phyloP scores from a whole-genome alignment of 2,329 filamentous ascomycete genomes.

The Furcasterigmium furcatum region DNA sequence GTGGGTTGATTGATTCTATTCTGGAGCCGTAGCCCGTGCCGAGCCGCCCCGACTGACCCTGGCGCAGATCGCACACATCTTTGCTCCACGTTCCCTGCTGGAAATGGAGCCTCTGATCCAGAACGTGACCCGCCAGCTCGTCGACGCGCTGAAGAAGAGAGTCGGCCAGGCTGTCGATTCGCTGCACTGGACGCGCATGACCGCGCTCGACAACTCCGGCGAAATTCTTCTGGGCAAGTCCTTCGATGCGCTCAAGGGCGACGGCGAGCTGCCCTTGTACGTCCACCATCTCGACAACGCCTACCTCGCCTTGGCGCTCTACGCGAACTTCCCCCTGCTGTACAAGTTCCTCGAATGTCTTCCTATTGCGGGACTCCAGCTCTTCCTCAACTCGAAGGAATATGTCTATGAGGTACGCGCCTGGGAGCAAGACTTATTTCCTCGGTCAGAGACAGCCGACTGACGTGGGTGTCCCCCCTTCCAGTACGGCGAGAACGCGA shows the following conservation, averaged over 20 bases:
- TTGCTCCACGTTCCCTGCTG: conserved; percentile 6
- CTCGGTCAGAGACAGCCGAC: background rate
- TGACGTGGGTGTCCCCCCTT: too few species aligned
- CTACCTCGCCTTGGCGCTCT: conserved; percentile 5
- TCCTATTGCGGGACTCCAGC: conserved; percentile 8
- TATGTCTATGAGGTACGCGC: conserved; percentile 8
- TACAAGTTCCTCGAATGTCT: conserved; percentile 4
- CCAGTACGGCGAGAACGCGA: conserved; percentile 11
- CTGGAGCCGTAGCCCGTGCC: background rate
- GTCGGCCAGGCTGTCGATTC: conserved; percentile 7
- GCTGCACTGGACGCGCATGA: conserved; percentile 14
- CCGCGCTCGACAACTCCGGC: conserved; percentile 10
- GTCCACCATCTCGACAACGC: conserved; percentile 12
- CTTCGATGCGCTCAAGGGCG: conserved; percentile 8
- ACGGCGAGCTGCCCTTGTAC: conserved; percentile 8
- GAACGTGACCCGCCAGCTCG: background rate
- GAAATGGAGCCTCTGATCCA: conserved; percentile 12
- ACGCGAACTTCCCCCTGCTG: conserved; percentile 4
- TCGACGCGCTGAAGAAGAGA: conserved; percentile 1
- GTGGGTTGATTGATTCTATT: background rate
- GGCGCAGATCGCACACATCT: conserved; percentile 8
- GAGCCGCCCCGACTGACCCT: background rate
- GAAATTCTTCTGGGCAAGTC: conserved; percentile 10
- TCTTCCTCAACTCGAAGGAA: conserved; percentile 8
- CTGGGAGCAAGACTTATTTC: background rate